These are phyloP conservation scores for Penicillium diatomitis DNA, from an alignment of 495 filamentous ascomycete genomes.

Conservation along the genomic window DNA sequence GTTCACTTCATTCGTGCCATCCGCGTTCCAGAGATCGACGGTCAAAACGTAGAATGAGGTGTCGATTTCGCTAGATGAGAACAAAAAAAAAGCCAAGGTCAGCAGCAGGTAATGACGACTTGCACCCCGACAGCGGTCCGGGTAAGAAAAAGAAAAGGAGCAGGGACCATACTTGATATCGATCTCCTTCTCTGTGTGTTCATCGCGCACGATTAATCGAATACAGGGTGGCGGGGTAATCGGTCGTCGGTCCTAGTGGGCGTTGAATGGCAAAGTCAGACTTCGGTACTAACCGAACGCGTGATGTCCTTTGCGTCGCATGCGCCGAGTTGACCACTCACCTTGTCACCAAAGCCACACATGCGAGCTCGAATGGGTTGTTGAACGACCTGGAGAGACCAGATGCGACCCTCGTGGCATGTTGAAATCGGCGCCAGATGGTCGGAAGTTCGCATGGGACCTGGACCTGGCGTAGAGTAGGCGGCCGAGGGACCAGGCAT, in stretches of 20 bases:
- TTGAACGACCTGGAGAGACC: slow-evolving; percentile 75
- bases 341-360: slow-evolving; percentile 99
- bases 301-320: too few species aligned
- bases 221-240: slow-evolving; percentile 96
- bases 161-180: slow-evolving; percentile 65
- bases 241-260: slow-evolving; percentile 73
- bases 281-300: too few species aligned
- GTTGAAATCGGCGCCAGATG: slow-evolving; percentile 32
- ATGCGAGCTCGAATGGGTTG: slow-evolving; percentile 92
- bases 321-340: slow-evolving; percentile 24
- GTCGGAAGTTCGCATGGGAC: slow-evolving; percentile 23
- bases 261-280: too few species aligned
- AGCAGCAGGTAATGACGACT: background rate
- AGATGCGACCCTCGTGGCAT: slow-evolving; percentile 39
- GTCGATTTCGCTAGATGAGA: slow-evolving; percentile 54
- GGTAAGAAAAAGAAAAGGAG: background rate
- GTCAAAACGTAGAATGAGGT: slow-evolving; percentile 86
- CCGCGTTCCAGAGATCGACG: slow-evolving; percentile 84
- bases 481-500: slow-evolving; percentile 32
- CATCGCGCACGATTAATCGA: slow-evolving; percentile 71
- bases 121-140: background rate
- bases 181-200: slow-evolving; percentile 71
- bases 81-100: background rate
- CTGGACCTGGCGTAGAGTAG: slow-evolving; percentile 32
- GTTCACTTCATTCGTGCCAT: slow-evolving; percentile 84